These are phyloP conservation scores for Oryza glumipatula DNA, from an alignment of 176 grass and related monocot species.

Conservation along the genomic window DNA sequence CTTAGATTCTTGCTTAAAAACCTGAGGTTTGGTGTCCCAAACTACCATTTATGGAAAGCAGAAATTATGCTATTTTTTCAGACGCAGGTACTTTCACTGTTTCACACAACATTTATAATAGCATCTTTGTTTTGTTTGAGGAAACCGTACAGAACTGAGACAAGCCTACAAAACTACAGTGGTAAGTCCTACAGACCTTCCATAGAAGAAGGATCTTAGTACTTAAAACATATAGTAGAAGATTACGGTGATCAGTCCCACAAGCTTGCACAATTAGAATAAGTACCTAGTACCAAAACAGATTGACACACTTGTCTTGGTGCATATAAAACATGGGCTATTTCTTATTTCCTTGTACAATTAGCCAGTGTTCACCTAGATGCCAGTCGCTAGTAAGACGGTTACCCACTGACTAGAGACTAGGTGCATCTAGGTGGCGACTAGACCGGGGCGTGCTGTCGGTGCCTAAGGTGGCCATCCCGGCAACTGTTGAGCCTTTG, in stretches of 20 bases:
- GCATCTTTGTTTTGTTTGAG: not conserved
- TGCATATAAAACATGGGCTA: conserved; percentile 11
- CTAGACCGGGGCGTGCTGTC: too few relatives aligned
- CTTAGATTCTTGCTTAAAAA: not conserved
- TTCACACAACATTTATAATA: not conserved
- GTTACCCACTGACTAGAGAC: too few relatives aligned
- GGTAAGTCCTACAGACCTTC: not conserved
- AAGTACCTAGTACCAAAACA: not conserved
- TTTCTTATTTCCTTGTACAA: not conserved
- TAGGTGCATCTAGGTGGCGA: too few relatives aligned
- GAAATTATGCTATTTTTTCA: not conserved
- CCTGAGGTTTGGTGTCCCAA: not conserved
- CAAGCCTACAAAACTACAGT: not conserved
- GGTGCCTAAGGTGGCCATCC: too few relatives aligned
- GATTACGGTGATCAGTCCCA: not conserved
- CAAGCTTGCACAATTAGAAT: not conserved
- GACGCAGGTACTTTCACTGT: not conserved
- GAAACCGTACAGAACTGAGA: not conserved
- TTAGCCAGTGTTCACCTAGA: too few relatives aligned
- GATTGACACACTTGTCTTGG: not conserved
- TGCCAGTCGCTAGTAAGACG: too few relatives aligned
- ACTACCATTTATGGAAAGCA: not conserved
- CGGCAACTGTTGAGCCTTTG: not conserved
- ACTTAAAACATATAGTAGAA: not conserved
- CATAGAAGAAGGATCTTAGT: not conserved